These are phyloP conservation scores for Geum urbanum DNA, from an alignment of 306 rosid genomes.

Conservation along the genomic window DNA sequence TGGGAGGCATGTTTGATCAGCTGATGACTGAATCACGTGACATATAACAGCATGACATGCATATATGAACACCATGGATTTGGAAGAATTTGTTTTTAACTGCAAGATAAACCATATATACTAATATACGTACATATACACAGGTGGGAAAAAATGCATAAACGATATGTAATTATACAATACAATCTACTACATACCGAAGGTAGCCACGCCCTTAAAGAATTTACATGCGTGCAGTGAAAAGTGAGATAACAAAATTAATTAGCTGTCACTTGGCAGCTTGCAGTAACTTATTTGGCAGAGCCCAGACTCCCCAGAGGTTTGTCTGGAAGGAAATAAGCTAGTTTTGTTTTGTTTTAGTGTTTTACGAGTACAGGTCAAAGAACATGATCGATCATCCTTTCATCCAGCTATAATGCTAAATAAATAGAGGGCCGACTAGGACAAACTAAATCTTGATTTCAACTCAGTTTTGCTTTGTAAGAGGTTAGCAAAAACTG, in stretches of 20 bases:
- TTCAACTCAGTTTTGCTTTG: background rate
- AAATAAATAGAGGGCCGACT: slow-evolving; percentile 19
- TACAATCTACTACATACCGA: too few relatives aligned
- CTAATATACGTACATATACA: background rate
- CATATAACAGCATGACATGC: background rate
- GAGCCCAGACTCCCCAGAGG: background rate
- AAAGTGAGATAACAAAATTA: background rate
- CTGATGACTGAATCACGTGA: background rate
- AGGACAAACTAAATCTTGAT: background rate
- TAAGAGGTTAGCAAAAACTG: slow-evolving; percentile 9
- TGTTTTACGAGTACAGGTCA: background rate
- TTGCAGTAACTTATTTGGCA: background rate
- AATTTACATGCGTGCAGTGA: background rate
- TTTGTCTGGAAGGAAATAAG: background rate
- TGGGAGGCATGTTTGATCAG: background rate
- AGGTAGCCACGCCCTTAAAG: too few relatives aligned
- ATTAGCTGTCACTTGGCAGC: slow-evolving; percentile 15
- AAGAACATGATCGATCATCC: slow-evolving; percentile 14
- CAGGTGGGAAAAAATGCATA: too few relatives aligned
- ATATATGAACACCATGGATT: background rate
- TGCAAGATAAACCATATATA: background rate
- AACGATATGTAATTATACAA: too few relatives aligned
- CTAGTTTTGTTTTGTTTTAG: background rate
- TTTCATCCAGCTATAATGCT: slow-evolving; percentile 1
- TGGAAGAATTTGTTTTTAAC: background rate